Evolutionary conservation across 129 eudicot species (phyloP).

Genomic region (Saussurea involucrata): DNA sequence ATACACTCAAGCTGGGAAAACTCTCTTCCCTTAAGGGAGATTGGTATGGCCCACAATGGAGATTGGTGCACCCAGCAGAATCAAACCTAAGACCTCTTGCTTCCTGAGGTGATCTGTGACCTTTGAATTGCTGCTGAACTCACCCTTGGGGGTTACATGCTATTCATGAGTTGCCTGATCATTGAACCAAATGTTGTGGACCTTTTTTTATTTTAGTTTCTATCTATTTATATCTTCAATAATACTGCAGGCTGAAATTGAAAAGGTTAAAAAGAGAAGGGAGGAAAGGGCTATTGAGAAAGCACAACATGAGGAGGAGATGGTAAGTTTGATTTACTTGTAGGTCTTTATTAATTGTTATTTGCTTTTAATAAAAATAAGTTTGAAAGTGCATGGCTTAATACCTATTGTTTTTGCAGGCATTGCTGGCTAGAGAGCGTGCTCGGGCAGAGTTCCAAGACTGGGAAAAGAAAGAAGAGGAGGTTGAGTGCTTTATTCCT

Average conservation of each 20-base stretch:
- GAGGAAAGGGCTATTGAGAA: no score
- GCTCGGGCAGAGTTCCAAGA: conserved; percentile 97
- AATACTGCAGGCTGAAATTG: no score
- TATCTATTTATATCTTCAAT: conserved; percentile 1
- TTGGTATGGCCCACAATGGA: neutral
- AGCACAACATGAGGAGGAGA: conserved; percentile 90
- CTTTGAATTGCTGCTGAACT: no score
- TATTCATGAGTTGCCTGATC: neutral
- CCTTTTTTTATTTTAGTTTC: neutral
- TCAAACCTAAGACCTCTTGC: neutral
- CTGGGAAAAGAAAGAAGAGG: conserved; percentile 99
- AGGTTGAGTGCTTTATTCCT: conserved; percentile 36
- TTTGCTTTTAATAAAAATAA: conserved; percentile 4
- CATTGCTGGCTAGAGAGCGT: conserved; percentile 88
- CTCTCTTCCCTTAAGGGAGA: neutral
- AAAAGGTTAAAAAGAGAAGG: no score
- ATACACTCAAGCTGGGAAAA: neutral
- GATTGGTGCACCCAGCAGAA: neutral
- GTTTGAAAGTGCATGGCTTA: neutral
- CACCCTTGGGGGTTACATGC: no score
- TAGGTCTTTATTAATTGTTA: neutral
- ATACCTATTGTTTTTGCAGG: conserved; percentile 36
- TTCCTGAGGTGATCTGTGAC: neutral
- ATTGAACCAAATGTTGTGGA: neutral
- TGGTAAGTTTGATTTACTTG: conserved; percentile 46